A percentile compares a stretch with the other conserved stretches of the same genome.
These are phyloP conservation scores for Lentinula sp. DNA, from an alignment of 768 basidiomycete species.

Conservation along the genomic window DNA sequence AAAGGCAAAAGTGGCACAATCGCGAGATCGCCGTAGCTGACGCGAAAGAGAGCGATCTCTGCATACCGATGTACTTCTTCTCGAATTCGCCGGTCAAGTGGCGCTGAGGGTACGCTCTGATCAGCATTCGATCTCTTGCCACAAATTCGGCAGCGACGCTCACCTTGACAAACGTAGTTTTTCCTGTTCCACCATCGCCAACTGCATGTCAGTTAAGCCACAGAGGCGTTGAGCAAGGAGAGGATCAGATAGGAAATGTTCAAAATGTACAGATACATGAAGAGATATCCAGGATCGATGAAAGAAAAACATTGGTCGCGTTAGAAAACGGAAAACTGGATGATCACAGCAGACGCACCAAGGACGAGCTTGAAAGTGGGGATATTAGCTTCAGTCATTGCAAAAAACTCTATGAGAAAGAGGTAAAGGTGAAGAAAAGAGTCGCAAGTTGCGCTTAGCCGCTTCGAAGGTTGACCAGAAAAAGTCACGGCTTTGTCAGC, in stretches of 20 bases:
- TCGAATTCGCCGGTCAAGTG: conserved; percentile 99
- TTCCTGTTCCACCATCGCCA: conserved; percentile 95
- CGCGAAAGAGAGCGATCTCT: conserved; percentile 9
- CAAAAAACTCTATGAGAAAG: conserved; percentile 13
- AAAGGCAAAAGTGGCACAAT: background rate
- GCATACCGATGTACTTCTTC: conserved; percentile 97
- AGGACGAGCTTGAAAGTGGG: conserved; percentile 99
- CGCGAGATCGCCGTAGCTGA: conserved; percentile 11
- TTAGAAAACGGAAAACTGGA: conserved; percentile 17
- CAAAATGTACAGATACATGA: conserved; percentile 7
- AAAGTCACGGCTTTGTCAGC: background rate
- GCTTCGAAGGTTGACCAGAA: background rate
- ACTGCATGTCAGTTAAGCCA: conserved; percentile 39
- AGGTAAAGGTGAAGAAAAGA: conserved; percentile 21
- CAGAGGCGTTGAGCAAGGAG: conserved; percentile 13
- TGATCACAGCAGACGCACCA: conserved; percentile 44
- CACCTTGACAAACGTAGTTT: conserved; percentile 98
- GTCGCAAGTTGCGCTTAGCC: background rate
- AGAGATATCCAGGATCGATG: conserved; percentile 43
- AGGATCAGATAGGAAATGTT: background rate
- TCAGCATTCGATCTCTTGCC: conserved; percentile 51
- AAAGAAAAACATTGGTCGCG: conserved; percentile 27
- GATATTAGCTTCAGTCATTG: conserved; percentile 43
- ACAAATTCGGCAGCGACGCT: conserved; percentile 16
- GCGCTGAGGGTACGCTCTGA: conserved; percentile 52